Conservation (phyloP, 2,329 filamentous ascomycete species). For the Chrysosporium keratinophilum region DNA sequence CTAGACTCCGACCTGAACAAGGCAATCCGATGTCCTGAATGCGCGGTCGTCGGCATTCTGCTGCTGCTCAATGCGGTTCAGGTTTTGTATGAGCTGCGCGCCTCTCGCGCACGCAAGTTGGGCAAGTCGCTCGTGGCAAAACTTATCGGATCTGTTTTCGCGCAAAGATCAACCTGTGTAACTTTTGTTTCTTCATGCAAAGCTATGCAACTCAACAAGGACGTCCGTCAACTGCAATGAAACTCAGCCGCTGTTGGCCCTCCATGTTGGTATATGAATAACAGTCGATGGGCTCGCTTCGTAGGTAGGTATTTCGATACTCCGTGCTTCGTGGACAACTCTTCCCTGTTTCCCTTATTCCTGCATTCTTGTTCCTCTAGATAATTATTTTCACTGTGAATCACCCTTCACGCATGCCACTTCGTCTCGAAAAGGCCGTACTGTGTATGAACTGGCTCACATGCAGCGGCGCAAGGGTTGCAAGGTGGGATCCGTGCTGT, state of each 20-base stretch:
- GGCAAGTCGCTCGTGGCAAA: not conserved
- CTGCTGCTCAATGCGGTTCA: not conserved
- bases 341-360: not conserved
- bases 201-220: too few species aligned
- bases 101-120: not conserved
- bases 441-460: not conserved
- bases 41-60: not conserved
- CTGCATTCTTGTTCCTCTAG: not conserved
- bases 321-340: not conserved
- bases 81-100: not conserved
- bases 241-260: not conserved
- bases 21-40: not conserved
- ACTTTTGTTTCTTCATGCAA: too few species aligned
- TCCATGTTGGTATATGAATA: not conserved
- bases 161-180: too few species aligned
- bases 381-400: not conserved
- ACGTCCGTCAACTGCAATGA: not conserved
- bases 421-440: not conserved
- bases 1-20: not conserved
- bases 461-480: not conserved
- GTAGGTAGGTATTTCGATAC: constrained; percentile 1
- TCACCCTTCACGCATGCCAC: not conserved
- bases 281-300: constrained; percentile 3
- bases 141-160: too few species aligned
- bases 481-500: not conserved